A percentile compares a stretch with the other conserved stretches of the same genome.
These are phyloP conservation scores for Podospora pseudocomata DNA, from an alignment of 495 filamentous ascomycete genomes.

Conservation along the genomic window DNA sequence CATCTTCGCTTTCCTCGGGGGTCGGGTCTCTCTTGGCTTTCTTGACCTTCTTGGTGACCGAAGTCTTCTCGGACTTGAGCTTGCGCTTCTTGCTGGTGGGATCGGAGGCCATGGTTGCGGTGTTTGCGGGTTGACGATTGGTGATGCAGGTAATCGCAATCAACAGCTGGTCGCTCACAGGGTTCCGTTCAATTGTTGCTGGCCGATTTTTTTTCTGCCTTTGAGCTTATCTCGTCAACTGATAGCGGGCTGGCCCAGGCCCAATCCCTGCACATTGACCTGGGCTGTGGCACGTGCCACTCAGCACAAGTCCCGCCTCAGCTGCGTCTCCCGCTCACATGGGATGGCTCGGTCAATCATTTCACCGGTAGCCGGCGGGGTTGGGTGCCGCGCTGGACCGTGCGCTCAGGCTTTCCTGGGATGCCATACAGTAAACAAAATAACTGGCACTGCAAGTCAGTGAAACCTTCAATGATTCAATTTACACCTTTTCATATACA, in stretches of 20 bases:
- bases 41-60: constrained; percentile 29
- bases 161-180: background rate
- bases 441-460: too few relatives aligned
- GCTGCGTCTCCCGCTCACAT: background rate
- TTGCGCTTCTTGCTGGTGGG: constrained; percentile 47
- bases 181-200: background rate
- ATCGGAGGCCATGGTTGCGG: constrained; percentile 39
- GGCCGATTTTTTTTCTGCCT: constrained; percentile 18
- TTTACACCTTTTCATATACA: too few relatives aligned
- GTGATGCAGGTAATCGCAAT: background rate
- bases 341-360: constrained; percentile 20
- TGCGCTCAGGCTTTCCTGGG: background rate
- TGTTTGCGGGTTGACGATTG: constrained; percentile 3
- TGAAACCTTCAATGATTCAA: too few relatives aligned
- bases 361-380: constrained; percentile 21
- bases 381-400: background rate
- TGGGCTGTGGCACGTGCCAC: background rate
- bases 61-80: constrained; percentile 29
- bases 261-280: constrained; percentile 1
- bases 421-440: too few relatives aligned
- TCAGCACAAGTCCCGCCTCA: too few relatives aligned
- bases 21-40: constrained; percentile 27
- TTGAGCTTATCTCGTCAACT: constrained; percentile 11
- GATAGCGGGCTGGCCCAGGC: constrained; percentile 11
- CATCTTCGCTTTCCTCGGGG: constrained; percentile 24